Conservation (phyloP, 495 filamentous ascomycete species). For the Lepraria neglecta region DNA sequence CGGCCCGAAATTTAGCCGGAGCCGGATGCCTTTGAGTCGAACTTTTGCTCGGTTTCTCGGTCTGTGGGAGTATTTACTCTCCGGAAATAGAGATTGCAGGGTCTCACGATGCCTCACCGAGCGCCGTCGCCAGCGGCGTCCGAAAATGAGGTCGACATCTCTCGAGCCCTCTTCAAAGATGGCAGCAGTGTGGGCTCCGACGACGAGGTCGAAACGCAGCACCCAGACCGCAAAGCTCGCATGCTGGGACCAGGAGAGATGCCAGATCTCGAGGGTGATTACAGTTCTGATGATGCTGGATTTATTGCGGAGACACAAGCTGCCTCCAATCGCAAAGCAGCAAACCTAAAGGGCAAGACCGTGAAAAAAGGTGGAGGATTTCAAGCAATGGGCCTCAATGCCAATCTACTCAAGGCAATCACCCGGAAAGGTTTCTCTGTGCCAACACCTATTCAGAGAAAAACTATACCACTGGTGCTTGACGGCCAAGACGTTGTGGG, state of each 20-base stretch:
- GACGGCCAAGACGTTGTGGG: slow-evolving; percentile 89
- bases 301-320: slow-evolving; percentile 85
- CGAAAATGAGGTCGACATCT: slow-evolving; percentile 89
- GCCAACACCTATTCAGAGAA: slow-evolving; percentile 94
- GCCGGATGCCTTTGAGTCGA: neutral
- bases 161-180: slow-evolving; percentile 64
- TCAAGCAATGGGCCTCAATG: slow-evolving; percentile 89
- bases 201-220: slow-evolving; percentile 30
- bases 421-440: slow-evolving; percentile 88
- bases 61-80: no score
- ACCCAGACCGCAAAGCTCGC: slow-evolving; percentile 29
- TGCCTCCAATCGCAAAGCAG: slow-evolving; percentile 74
- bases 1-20: neutral
- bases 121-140: slow-evolving; percentile 75
- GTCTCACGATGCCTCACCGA: slow-evolving; percentile 47
- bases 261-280: slow-evolving; percentile 44
- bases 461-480: slow-evolving; percentile 85
- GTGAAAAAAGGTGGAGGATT: slow-evolving; percentile 95
- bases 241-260: slow-evolving; percentile 35
- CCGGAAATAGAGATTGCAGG: neutral
- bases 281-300: slow-evolving; percentile 67
- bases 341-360: slow-evolving; percentile 74
- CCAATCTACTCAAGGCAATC: slow-evolving; percentile 78
- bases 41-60: neutral
- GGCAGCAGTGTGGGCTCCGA: slow-evolving; percentile 48